Conservation (phyloP, 345 rosid species). For the Alliaria petiolata region DNA sequence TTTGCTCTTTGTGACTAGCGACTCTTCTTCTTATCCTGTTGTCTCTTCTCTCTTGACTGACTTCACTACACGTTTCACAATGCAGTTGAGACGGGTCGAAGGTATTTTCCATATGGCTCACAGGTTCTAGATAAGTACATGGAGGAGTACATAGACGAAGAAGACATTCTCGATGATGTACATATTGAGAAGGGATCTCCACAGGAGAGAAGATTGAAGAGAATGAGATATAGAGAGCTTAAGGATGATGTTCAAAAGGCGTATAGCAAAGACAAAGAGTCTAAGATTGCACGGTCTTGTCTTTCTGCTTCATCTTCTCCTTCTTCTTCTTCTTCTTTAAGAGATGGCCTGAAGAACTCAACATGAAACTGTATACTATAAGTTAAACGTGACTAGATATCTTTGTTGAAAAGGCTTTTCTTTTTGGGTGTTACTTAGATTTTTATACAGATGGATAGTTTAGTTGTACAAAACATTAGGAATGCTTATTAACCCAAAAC, state of each 20-base stretch:
- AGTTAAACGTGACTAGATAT: slow-evolving; percentile 3
- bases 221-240: slow-evolving; percentile 78
- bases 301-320: slow-evolving; percentile 72
- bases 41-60: neutral
- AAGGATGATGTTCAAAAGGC: slow-evolving; percentile 90
- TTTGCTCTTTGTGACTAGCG: neutral
- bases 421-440: neutral
- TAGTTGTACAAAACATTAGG: neutral
- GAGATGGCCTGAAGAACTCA: slow-evolving; percentile 15
- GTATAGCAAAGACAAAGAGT: slow-evolving; percentile 74
- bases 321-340: slow-evolving; percentile 43
- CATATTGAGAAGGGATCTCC: slow-evolving; percentile 56
- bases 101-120: slow-evolving; percentile 83
- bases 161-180: slow-evolving; percentile 63
- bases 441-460: slow-evolving; percentile 8
- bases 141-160: slow-evolving; percentile 57
- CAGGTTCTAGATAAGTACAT: slow-evolving; percentile 91
- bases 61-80: neutral
- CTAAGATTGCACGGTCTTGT: slow-evolving; percentile 46
- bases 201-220: slow-evolving; percentile 64
- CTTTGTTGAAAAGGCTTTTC: slow-evolving; percentile 4
- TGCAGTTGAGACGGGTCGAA: slow-evolving; percentile 91
- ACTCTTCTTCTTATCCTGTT: neutral
- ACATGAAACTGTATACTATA: slow-evolving; percentile 16
- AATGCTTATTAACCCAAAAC: slow-evolving; percentile 7